Conservation (phyloP, 768 basidiomycete species). For the Neoboletus magnificus region DNA sequence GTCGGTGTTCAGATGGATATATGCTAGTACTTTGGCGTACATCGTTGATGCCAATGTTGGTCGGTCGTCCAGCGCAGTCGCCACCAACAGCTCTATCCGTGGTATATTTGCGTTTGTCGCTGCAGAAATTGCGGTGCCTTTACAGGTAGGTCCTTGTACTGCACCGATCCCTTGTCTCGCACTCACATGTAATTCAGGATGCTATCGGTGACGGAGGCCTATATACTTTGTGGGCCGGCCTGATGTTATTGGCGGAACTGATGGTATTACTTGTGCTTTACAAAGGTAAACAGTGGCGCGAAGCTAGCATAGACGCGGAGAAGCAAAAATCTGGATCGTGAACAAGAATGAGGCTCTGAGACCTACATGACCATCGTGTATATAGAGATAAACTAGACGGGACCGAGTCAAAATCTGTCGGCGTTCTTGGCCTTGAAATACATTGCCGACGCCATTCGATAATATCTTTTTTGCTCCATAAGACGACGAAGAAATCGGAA, state of each 20-base stretch:
- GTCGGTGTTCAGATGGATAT: constrained; percentile 46
- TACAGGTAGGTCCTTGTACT: constrained; percentile 40
- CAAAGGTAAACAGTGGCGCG: constrained; percentile 63
- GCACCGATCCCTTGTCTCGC: background rate
- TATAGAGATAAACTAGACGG: background rate
- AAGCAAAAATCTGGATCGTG: constrained; percentile 5
- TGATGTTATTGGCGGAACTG: constrained; percentile 52
- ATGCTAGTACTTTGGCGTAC: constrained; percentile 75
- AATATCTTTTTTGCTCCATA: background rate
- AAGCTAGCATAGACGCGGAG: constrained; percentile 46
- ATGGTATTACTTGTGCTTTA: constrained; percentile 58
- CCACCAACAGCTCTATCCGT: constrained; percentile 73
- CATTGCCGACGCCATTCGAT: background rate
- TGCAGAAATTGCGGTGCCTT: constrained; percentile 71
- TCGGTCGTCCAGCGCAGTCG: constrained; percentile 72
- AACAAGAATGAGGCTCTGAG: background rate
- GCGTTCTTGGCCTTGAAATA: background rate
- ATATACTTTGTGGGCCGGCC: constrained; percentile 64
- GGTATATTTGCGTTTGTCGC: constrained; percentile 66
- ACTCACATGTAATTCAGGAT: constrained; percentile 39
- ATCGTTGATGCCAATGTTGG: constrained; percentile 87
- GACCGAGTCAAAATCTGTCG: background rate
- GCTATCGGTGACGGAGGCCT: constrained; percentile 78
- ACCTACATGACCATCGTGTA: background rate
- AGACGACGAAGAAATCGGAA: background rate